Evolutionary conservation across 495 filamentous ascomycete species (phyloP).

Genomic region (Podospora pseudoanserina): DNA sequence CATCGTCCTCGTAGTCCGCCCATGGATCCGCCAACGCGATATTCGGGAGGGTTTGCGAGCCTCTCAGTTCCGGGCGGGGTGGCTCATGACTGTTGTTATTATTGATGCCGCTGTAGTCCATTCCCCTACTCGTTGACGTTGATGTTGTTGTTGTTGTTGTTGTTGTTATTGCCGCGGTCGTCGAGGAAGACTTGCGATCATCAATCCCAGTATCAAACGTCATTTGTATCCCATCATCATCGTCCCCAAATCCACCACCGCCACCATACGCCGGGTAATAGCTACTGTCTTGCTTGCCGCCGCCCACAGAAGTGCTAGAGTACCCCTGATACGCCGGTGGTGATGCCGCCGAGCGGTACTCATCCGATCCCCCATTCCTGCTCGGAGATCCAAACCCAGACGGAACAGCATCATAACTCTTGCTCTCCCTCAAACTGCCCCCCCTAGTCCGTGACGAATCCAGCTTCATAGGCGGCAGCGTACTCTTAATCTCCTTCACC

Average conservation of each 20-base stretch:
- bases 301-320: slow-evolving; percentile 23
- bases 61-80: slow-evolving; percentile 41
- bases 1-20: slow-evolving; percentile 75
- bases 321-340: slow-evolving; percentile 11
- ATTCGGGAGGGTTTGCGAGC: slow-evolving; percentile 40
- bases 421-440: slow-evolving; percentile 46
- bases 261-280: slow-evolving; percentile 16
- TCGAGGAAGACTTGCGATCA: slow-evolving; percentile 33
- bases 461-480: slow-evolving; percentile 83
- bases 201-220: slow-evolving; percentile 66
- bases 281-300: slow-evolving; percentile 9
- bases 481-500: slow-evolving; percentile 80
- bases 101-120: slow-evolving; percentile 17
- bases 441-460: slow-evolving; percentile 46
- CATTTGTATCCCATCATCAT: slow-evolving; percentile 56
- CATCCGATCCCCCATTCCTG: background rate
- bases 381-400: background rate
- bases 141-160: slow-evolving; percentile 36
- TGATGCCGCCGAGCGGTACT: background rate
- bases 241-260: slow-evolving; percentile 13
- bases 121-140: slow-evolving; percentile 14
- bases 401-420: slow-evolving; percentile 39
- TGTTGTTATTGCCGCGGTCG: background rate
- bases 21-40: slow-evolving; percentile 69
- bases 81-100: slow-evolving; percentile 11